A percentile compares a stretch with the other conserved stretches of the same genome.
These are phyloP conservation scores for Wickerhamiella azyma DNA, from an alignment of 805 yeast genomes.

Conservation along the genomic window DNA sequence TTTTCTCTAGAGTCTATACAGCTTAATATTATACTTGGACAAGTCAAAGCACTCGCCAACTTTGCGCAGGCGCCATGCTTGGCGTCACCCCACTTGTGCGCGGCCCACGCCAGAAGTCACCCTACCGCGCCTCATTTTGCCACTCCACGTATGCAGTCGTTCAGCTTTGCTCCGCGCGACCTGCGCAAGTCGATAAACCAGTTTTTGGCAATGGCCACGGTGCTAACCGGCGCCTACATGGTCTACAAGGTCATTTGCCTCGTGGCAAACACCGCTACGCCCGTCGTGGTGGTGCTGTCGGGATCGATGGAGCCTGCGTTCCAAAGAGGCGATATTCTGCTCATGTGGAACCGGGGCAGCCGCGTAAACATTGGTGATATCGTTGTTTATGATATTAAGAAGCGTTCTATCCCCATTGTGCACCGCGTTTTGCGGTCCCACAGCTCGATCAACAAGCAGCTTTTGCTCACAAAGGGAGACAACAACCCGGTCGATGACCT, in stretches of 20 bases:
- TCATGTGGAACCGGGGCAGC: slow-evolving; percentile 74
- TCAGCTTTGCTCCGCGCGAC: slow-evolving; percentile 13
- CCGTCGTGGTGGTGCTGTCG: slow-evolving; percentile 89
- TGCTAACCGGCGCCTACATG: slow-evolving; percentile 78
- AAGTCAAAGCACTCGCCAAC: no score
- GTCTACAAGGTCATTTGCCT: slow-evolving; percentile 77
- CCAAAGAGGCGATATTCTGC: slow-evolving; percentile 89
- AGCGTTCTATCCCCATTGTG: slow-evolving; percentile 83
- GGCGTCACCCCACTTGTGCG: no score
- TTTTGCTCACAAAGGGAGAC: slow-evolving; percentile 87
- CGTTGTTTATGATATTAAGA: slow-evolving; percentile 77
- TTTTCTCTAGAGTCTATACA: no score
- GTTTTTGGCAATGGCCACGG: slow-evolving; percentile 58
- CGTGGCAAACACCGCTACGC: slow-evolving; percentile 71
- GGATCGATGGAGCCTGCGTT: slow-evolving; percentile 99
- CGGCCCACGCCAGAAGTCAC: no score
- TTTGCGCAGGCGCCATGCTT: no score
- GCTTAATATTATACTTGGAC: no score
- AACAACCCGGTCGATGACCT: slow-evolving; percentile 88
- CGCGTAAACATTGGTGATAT: slow-evolving; percentile 72
- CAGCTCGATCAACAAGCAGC: slow-evolving; percentile 38
- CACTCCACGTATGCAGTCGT: not conserved
- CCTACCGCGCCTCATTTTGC: no score
- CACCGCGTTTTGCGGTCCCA: slow-evolving; percentile 89
- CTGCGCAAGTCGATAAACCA: slow-evolving; percentile 30